Evolutionary conservation across 2,329 filamentous ascomycete species (phyloP).

Genomic region (Fusarium sp.): DNA sequence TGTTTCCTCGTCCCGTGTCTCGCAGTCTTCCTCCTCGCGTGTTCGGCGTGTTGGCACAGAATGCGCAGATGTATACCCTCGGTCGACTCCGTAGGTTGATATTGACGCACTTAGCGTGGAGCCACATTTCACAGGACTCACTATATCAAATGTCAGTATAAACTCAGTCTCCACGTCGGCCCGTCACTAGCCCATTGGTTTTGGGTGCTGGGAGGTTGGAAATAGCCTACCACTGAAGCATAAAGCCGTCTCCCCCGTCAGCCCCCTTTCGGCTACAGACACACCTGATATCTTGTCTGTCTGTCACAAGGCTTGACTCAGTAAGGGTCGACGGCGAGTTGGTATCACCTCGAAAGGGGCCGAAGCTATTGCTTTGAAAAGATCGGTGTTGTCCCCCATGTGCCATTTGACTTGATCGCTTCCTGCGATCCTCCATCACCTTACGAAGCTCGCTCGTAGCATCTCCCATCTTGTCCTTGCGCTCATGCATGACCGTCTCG

Average conservation of each 20-base stretch:
- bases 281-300: constrained; percentile 61
- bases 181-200: background rate
- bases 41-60: constrained; percentile 68
- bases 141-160: constrained; percentile 50
- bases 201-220: background rate
- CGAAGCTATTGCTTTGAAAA: constrained; percentile 45
- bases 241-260: constrained; percentile 61
- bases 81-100: constrained; percentile 66
- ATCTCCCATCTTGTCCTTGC: constrained; percentile 58
- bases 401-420: constrained; percentile 49
- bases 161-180: constrained; percentile 1
- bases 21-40: constrained; percentile 59
- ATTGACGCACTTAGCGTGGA: constrained; percentile 70
- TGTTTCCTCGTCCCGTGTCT: constrained; percentile 51
- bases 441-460: constrained; percentile 69
- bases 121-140: constrained; percentile 71
- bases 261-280: constrained; percentile 60
- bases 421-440: constrained; percentile 62
- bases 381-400: constrained; percentile 49
- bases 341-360: constrained; percentile 50
- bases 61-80: constrained; percentile 70
- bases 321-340: constrained; percentile 63
- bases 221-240: constrained; percentile 69
- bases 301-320: constrained; percentile 56
- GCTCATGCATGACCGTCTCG: constrained; percentile 64